Evolutionary conservation across 768 basidiomycete genomes (phyloP).

Genomic region (Strobilomyces dryophilus): DNA sequence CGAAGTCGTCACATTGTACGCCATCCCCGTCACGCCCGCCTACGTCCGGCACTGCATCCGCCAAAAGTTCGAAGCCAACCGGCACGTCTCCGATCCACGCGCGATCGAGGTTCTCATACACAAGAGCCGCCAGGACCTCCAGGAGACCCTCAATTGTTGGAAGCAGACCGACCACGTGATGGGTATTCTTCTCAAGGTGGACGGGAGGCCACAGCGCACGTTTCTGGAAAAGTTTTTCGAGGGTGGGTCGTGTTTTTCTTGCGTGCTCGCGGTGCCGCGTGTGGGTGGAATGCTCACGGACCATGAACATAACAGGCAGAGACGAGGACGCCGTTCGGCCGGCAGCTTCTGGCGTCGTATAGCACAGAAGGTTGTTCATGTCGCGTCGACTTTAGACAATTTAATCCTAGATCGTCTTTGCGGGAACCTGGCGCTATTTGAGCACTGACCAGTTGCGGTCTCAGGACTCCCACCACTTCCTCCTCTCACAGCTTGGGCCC

Average conservation of each 20-base stretch:
- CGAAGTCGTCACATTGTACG: slow-evolving; percentile 79
- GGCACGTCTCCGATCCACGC: slow-evolving; percentile 73
- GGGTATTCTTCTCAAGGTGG: slow-evolving; percentile 57
- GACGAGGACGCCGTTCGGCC: slow-evolving; percentile 72
- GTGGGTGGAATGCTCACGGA: neutral
- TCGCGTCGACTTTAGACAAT: slow-evolving; percentile 4
- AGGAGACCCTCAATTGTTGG: slow-evolving; percentile 95
- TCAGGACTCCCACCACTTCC: neutral
- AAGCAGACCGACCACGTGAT: slow-evolving; percentile 80
- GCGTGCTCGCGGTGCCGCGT: neutral
- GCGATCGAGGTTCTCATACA: slow-evolving; percentile 83
- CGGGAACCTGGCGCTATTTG: neutral
- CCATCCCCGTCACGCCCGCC: slow-evolving; percentile 73
- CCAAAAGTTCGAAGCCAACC: slow-evolving; percentile 82
- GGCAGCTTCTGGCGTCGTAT: slow-evolving; percentile 50
- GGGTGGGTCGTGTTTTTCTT: slow-evolving; percentile 41
- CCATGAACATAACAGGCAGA: slow-evolving; percentile 44
- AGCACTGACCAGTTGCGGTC: neutral
- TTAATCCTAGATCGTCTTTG: slow-evolving; percentile 1
- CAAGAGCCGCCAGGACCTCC: slow-evolving; percentile 84
- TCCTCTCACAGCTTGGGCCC: neutral
- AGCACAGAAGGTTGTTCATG: slow-evolving; percentile 1
- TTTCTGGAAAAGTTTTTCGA: slow-evolving; percentile 86
- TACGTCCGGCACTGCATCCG: slow-evolving; percentile 80
- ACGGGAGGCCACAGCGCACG: slow-evolving; percentile 45